A percentile compares a stretch with the other conserved stretches of the same genome.
These are phyloP conservation scores for Pachysandra terminalis DNA, from an alignment of 164 flowering plant genomes.

Conservation along the genomic window DNA sequence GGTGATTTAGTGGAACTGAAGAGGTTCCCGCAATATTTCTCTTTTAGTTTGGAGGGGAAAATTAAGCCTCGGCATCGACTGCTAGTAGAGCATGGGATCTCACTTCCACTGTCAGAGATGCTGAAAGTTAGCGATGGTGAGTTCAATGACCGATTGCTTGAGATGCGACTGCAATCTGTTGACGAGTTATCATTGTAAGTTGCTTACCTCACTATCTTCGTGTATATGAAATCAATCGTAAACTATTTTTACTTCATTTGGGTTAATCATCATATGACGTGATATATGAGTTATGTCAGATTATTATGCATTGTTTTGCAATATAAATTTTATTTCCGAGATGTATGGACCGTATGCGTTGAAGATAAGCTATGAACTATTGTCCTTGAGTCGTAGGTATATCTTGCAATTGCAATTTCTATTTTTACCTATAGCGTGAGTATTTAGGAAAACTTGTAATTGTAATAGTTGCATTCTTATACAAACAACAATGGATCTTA, in stretches of 20 bases:
- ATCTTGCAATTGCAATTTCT: too few species aligned
- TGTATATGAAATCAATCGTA: neutral
- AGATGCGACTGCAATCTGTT: constrained; percentile 39
- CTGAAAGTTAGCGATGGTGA: constrained; percentile 76
- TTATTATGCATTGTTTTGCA: too few species aligned
- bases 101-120: constrained; percentile 59
- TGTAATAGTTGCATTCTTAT: too few species aligned
- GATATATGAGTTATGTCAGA: too few species aligned
- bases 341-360: too few species aligned
- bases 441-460: too few species aligned
- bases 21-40: constrained; percentile 82
- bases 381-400: too few species aligned
- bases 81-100: constrained; percentile 50
- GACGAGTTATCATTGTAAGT: constrained; percentile 20
- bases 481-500: too few species aligned
- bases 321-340: too few species aligned
- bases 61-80: constrained; percentile 61
- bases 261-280: too few species aligned
- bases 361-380: too few species aligned
- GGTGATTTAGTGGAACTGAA: constrained; percentile 64
- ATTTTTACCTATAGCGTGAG: too few species aligned
- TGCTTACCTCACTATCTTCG: neutral
- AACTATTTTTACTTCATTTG: neutral
- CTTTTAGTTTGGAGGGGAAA: constrained; percentile 77
- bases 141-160: constrained; percentile 56